Evolutionary conservation across 2,329 filamentous ascomycete species (phyloP).

Genomic region (Aspergillus flavus): DNA sequence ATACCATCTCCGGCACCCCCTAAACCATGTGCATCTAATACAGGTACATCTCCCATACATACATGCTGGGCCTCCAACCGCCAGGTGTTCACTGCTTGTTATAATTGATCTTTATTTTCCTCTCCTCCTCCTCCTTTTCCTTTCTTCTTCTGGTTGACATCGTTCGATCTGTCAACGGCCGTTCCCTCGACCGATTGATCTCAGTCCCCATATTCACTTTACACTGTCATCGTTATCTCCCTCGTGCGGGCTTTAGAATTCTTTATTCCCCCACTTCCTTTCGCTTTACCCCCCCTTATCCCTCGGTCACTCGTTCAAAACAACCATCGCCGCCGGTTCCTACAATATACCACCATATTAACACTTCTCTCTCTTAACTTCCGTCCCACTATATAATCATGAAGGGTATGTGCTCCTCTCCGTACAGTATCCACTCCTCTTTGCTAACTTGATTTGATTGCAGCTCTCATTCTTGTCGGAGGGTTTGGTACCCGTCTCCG

Average conservation of each 20-base stretch:
- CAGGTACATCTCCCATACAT: not conserved
- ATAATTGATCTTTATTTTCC: slow-evolving; percentile 14
- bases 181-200: slow-evolving; percentile 2
- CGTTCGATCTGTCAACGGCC: slow-evolving; percentile 6
- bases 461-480: slow-evolving; percentile 97
- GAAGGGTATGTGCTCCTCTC: slow-evolving; percentile 44
- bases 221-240: slow-evolving; percentile 1
- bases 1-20: slow-evolving; percentile 1
- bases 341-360: not conserved
- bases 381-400: slow-evolving; percentile 32
- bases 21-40: not conserved
- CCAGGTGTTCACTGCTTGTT: slow-evolving; percentile 9
- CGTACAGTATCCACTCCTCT: slow-evolving; percentile 11
- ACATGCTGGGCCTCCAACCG: slow-evolving; percentile 7
- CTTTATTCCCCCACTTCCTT: not conserved
- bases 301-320: slow-evolving; percentile 2
- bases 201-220: not conserved
- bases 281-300: slow-evolving; percentile 3
- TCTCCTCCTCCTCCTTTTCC: slow-evolving; percentile 13
- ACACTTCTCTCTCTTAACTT: not conserved
- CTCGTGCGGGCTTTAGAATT: not conserved
- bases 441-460: slow-evolving; percentile 20
- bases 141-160: slow-evolving; percentile 5
- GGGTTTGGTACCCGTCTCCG: slow-evolving; percentile 97
- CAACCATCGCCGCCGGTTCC: not conserved